These are phyloP conservation scores for Picocystis salinarum DNA, from an alignment of 139 green algal species.

Conservation along the genomic window DNA sequence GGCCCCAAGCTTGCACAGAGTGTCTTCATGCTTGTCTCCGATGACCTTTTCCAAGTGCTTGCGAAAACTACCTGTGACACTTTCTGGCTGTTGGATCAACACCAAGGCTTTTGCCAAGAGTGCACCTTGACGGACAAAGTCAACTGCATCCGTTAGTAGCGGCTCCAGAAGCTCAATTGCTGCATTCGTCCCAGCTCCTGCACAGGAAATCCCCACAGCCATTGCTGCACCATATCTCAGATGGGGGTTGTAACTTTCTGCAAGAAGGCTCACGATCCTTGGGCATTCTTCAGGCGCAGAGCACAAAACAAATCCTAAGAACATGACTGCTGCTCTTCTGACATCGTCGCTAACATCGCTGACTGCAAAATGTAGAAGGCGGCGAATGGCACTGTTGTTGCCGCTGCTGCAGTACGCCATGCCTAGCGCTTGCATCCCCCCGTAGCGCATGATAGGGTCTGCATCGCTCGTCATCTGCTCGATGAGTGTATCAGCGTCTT, in stretches of 20 bases:
- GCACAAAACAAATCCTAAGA: constrained; percentile 87
- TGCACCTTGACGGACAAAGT: constrained; percentile 90
- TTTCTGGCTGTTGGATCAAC: constrained; percentile 65
- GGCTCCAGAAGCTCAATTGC: constrained; percentile 69
- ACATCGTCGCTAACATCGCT: constrained; percentile 89
- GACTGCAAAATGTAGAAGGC: constrained; percentile 92
- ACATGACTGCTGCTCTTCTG: constrained; percentile 65
- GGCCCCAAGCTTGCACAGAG: constrained; percentile 58
- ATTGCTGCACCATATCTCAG: constrained; percentile 85
- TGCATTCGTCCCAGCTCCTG: constrained; percentile 54
- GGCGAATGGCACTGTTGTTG: constrained; percentile 85
- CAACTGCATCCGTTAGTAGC: constrained; percentile 56
- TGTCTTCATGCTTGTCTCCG: constrained; percentile 84
- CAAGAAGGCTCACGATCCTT: constrained; percentile 72
- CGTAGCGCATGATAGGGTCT: constrained; percentile 80
- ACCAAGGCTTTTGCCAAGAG: constrained; percentile 81
- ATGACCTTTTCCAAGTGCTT: constrained; percentile 63
- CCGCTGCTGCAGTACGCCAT: constrained; percentile 86
- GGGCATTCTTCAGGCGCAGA: constrained; percentile 69
- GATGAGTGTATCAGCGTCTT: constrained; percentile 75
- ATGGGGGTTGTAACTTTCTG: constrained; percentile 95
- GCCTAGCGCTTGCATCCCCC: constrained; percentile 77
- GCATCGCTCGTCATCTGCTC: constrained; percentile 61
- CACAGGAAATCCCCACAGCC: constrained; percentile 84
- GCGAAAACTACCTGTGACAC: constrained; percentile 23